These are phyloP conservation scores for Neurospora sp. DNA, from an alignment of 495 filamentous ascomycete genomes.

Conservation along the genomic window DNA sequence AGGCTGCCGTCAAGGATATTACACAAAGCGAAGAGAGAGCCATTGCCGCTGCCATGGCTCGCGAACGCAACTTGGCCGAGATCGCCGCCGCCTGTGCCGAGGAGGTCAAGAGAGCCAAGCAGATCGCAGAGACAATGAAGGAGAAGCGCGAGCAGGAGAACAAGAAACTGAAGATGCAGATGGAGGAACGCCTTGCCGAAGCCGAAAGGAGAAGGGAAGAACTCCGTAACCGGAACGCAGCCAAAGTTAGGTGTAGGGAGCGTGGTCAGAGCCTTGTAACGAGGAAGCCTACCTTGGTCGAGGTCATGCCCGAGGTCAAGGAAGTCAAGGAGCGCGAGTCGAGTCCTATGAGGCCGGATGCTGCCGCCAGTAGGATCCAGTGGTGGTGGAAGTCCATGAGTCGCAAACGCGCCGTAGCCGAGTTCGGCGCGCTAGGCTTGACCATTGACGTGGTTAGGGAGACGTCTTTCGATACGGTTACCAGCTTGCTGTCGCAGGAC, in stretches of 20 bases:
- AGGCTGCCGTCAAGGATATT: conserved; percentile 54
- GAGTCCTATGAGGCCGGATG: conserved; percentile 51
- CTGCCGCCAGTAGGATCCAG: conserved; percentile 66
- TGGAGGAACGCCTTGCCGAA: conserved; percentile 83
- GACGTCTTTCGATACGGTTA: conserved; percentile 75
- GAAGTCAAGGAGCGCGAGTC: conserved; percentile 36
- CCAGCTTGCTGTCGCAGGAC: conserved; percentile 64
- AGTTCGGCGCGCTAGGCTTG: conserved; percentile 60
- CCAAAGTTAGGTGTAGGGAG: conserved; percentile 41
- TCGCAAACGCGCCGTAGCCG: conserved; percentile 49
- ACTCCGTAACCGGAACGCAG: conserved; percentile 45
- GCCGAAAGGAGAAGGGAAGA: conserved; percentile 66
- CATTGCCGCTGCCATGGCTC: conserved; percentile 78
- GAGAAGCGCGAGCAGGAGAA: conserved; percentile 84
- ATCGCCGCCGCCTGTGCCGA: conserved; percentile 91
- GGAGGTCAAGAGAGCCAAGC: conserved; percentile 90
- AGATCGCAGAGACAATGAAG: conserved; percentile 82
- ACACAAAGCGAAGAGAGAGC: conserved; percentile 70
- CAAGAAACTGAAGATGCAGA: conserved; percentile 58
- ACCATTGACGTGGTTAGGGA: conserved; percentile 64
- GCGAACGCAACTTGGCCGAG: conserved; percentile 85
- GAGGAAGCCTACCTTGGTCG: conserved; percentile 31
- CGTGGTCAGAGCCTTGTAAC: conserved; percentile 53
- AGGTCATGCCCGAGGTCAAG: conserved; percentile 43
- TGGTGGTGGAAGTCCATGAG: conserved; percentile 59